Evolutionary conservation across 176 grass and related monocot genomes (phyloP).

Genomic region (Thalia dealbata): DNA sequence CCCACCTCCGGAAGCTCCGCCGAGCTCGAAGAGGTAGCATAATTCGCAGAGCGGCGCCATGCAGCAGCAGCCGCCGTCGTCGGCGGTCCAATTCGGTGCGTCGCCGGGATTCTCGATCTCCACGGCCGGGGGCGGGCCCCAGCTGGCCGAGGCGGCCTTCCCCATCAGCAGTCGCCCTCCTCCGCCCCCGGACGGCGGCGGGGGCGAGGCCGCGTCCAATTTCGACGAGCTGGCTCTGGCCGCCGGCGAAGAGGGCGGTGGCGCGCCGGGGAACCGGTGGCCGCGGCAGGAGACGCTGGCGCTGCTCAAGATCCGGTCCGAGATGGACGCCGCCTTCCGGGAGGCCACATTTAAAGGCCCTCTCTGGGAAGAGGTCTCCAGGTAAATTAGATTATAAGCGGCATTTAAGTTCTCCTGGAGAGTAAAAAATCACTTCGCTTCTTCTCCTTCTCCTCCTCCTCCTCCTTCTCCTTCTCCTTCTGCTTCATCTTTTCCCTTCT

Average conservation of each 20-base stretch:
- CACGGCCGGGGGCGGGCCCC: background rate
- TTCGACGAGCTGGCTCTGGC: conserved; percentile 38
- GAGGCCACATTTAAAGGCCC: conserved; percentile 88
- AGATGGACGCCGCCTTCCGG: conserved; percentile 90
- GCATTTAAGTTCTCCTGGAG: background rate
- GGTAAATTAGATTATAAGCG: conserved; percentile 33
- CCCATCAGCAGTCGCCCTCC: conserved; percentile 82
- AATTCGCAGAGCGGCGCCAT: background rate
- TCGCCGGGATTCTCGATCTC: conserved; percentile 52
- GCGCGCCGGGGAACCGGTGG: background rate
- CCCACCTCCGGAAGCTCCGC: background rate
- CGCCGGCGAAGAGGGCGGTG: conserved; percentile 37
- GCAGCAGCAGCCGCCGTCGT: conserved; percentile 9
- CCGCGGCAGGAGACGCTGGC: conserved; percentile 84
- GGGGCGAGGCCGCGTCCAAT: conserved; percentile 8
- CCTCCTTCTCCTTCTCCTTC: background rate
- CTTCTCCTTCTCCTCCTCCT: too few species aligned
- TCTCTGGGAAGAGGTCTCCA: conserved; percentile 97
- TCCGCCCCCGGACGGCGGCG: background rate
- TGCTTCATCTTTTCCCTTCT: too few species aligned
- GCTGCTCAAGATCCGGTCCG: conserved; percentile 94
- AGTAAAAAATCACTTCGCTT: background rate
- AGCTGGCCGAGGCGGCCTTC: conserved; percentile 54
- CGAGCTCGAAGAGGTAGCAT: too few species aligned
- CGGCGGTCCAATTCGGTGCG: conserved; percentile 24